Conservation (phyloP, 495 filamentous ascomycete genomes). For the Oidiodendron maius region DNA sequence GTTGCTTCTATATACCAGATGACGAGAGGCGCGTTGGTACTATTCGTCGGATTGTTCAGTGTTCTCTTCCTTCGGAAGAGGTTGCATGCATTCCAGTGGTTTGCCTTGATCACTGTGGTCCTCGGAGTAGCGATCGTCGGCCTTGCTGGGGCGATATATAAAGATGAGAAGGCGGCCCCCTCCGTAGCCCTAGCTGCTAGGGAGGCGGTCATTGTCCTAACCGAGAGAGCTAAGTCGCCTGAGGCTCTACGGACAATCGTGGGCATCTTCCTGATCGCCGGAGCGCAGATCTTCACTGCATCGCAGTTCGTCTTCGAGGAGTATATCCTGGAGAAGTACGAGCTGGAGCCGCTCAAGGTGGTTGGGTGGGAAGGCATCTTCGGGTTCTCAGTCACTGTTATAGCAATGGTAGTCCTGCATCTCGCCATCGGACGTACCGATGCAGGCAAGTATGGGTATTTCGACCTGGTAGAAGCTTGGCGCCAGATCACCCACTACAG, state of each 20-base stretch:
- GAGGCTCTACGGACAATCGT: conserved; percentile 68
- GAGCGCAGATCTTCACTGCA: conserved; percentile 93
- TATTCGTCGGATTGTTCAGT: conserved; percentile 94
- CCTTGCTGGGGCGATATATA: conserved; percentile 75
- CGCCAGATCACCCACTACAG: conserved; percentile 64
- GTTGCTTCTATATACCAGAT: conserved; percentile 97
- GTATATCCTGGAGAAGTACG: conserved; percentile 84
- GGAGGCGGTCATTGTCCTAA: conserved; percentile 10
- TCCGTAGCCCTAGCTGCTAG: conserved; percentile 9
- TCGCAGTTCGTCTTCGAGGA: conserved; percentile 96
- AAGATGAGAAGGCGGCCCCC: conserved; percentile 47
- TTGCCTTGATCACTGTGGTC: conserved; percentile 79
- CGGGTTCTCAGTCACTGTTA: conserved; percentile 75
- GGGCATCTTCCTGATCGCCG: conserved; percentile 83
- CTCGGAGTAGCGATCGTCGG: conserved; percentile 85
- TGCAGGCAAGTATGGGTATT: conserved; percentile 73
- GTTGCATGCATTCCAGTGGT: conserved; percentile 81
- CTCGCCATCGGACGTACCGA: conserved; percentile 66
- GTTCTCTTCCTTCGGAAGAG: conserved; percentile 79
- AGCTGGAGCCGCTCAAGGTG: conserved; percentile 80
- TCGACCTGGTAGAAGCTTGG: conserved; percentile 82
- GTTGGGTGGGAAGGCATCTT: conserved; percentile 97
- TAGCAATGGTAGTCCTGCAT: conserved; percentile 77
- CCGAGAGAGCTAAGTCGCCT: conserved; percentile 33
- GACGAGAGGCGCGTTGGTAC: conserved; percentile 88